Conservation (phyloP, 139 green algal species). For the Micractinium sp. region DNA sequence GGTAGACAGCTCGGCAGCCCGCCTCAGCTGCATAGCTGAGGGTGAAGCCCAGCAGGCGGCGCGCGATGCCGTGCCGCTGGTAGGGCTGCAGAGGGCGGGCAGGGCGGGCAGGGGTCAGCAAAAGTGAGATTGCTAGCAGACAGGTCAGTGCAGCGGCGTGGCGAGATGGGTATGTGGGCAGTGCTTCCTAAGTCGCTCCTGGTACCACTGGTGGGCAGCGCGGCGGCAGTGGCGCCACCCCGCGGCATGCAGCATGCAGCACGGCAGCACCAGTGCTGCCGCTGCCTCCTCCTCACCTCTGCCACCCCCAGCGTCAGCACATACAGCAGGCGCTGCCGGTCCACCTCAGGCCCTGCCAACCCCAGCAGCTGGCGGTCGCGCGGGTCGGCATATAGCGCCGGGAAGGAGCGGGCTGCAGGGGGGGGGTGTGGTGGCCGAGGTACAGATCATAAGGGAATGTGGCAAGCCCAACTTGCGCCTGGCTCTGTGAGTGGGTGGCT, state of each 20-base stretch:
- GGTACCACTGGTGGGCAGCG: too few species aligned
- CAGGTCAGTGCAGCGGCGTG: not conserved
- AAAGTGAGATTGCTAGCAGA: not conserved
- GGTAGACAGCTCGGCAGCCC: conserved; percentile 12
- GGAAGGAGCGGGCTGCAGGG: conserved; percentile 23
- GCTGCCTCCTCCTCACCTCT: not conserved
- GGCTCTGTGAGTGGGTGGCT: not conserved
- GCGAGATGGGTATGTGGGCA: too few species aligned
- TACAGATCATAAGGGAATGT: not conserved
- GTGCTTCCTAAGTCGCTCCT: too few species aligned
- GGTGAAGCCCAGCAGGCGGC: not conserved
- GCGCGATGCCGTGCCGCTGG: conserved; percentile 16
- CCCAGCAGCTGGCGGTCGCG: conserved; percentile 25
- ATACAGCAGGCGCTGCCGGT: conserved; percentile 22
- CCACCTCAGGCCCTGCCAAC: not conserved
- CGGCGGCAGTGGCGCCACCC: too few species aligned
- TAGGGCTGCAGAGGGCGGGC: not conserved
- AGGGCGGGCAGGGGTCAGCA: not conserved
- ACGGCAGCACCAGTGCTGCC: not conserved
- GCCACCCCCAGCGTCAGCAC: conserved; percentile 34
- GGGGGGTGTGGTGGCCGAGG: not conserved
- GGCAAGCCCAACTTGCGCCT: not conserved
- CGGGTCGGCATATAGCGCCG: conserved; percentile 5
- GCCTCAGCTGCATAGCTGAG: not conserved
- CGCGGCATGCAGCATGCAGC: not conserved